phyloP scores from a whole-genome alignment of 257 asterid species.

The Solanum arcanum region DNA sequence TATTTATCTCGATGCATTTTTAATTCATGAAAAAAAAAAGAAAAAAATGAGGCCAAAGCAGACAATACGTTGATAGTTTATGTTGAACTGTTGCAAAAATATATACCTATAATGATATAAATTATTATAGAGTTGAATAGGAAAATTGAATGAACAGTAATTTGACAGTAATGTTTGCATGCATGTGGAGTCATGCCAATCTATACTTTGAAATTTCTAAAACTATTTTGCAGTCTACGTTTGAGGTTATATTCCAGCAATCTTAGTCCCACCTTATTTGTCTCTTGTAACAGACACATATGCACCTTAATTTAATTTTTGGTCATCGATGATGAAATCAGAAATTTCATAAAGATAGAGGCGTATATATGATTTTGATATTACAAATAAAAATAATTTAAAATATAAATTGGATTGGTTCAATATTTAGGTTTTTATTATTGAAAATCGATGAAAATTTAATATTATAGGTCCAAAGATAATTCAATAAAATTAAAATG shows the following conservation, averaged over 20 bases:
- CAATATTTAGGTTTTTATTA: no score
- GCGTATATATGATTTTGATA: no score
- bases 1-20: no score
- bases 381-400: no score
- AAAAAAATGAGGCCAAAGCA: background rate
- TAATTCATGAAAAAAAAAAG: no score
- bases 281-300: background rate
- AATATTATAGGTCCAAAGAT: no score
- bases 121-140: background rate
- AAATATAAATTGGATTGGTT: no score
- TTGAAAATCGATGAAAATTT: no score
- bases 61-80: background rate
- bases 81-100: background rate
- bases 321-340: no score
- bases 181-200: slow-evolving; percentile 33
- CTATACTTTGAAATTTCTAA: slow-evolving; percentile 11
- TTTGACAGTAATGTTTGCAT: background rate
- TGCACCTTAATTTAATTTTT: background rate
- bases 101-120: background rate
- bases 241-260: background rate
- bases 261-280: background rate
- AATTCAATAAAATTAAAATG: no score
- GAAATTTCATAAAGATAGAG: background rate
- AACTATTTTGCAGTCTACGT: background rate
- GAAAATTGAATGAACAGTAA: slow-evolving; percentile 11